Percentiles rank a stretch among this genome's conserved stretches.
Conservation (phyloP, 441 rosid genomes). For the Manihot esculenta region DNA sequence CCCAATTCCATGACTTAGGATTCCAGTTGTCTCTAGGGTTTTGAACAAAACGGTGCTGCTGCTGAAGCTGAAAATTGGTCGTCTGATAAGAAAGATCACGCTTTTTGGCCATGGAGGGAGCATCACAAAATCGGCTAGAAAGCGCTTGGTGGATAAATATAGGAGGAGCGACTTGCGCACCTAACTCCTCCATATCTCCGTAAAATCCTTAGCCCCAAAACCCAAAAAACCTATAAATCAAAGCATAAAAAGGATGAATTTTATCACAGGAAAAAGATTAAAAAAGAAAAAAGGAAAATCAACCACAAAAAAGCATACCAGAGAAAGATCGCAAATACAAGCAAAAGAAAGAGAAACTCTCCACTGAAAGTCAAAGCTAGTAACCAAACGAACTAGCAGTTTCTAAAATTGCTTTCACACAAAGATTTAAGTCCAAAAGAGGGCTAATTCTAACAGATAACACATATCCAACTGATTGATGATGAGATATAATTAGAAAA, state of each 20-base stretch:
- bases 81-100: constrained; percentile 57
- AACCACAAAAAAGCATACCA: neutral
- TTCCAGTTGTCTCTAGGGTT: constrained; percentile 56
- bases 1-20: constrained; percentile 82
- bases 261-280: neutral
- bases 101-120: constrained; percentile 51
- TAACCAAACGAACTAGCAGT: neutral
- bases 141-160: constrained; percentile 55
- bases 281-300: neutral
- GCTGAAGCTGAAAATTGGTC: constrained; percentile 38
- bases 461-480: neutral
- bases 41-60: constrained; percentile 30
- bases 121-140: constrained; percentile 41
- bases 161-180: constrained; percentile 69
- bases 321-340: neutral
- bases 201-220: neutral
- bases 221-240: constrained; percentile 1
- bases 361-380: constrained; percentile 5
- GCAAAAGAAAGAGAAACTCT: neutral
- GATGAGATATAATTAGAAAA: neutral
- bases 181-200: constrained; percentile 67
- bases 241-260: neutral
- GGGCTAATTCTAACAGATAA: neutral
- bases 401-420: neutral
- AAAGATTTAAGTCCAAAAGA: neutral